A percentile compares a stretch with the other conserved stretches of the same genome.
phyloP scores from a whole-genome alignment of 768 basidiomycete species.

The Filobasidium floriforme region DNA sequence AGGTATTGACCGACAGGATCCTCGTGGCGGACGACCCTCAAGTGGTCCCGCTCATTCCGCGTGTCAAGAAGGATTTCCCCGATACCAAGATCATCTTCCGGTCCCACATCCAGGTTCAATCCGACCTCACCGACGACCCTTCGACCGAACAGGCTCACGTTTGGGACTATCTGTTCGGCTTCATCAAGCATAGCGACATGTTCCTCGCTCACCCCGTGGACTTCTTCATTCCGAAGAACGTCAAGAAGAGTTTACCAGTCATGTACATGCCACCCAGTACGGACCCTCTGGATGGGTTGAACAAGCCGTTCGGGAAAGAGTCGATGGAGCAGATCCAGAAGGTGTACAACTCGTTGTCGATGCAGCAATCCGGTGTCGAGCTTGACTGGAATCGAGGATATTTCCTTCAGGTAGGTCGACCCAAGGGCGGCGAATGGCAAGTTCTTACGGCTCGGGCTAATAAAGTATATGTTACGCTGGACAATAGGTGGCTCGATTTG shows the following conservation, averaged over 20 bases:
- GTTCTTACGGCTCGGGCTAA: background rate
- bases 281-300: conserved; percentile 73
- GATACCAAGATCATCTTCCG: conserved; percentile 84
- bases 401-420: conserved; percentile 56
- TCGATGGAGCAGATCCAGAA: conserved; percentile 38
- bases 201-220: conserved; percentile 89
- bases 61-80: conserved; percentile 76
- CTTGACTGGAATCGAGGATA: conserved; percentile 60
- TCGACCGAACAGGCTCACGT: conserved; percentile 83
- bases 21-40: conserved; percentile 67
- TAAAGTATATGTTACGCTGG: too few relatives aligned
- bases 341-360: conserved; percentile 36
- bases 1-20: conserved; percentile 51
- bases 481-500: conserved; percentile 68
- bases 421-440: background rate
- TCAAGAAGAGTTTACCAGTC: conserved; percentile 51
- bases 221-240: conserved; percentile 85
- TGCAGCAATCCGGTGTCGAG: conserved; percentile 37
- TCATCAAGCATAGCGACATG: conserved; percentile 78
- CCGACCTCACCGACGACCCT: conserved; percentile 71
- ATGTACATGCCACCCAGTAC: conserved; percentile 39
- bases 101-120: conserved; percentile 78
- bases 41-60: conserved; percentile 82
- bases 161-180: conserved; percentile 92
- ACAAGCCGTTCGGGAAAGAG: conserved; percentile 62